Evolutionary conservation across 208 protist genomes (phyloP).

Genomic region (Trypanosoma grayi): DNA sequence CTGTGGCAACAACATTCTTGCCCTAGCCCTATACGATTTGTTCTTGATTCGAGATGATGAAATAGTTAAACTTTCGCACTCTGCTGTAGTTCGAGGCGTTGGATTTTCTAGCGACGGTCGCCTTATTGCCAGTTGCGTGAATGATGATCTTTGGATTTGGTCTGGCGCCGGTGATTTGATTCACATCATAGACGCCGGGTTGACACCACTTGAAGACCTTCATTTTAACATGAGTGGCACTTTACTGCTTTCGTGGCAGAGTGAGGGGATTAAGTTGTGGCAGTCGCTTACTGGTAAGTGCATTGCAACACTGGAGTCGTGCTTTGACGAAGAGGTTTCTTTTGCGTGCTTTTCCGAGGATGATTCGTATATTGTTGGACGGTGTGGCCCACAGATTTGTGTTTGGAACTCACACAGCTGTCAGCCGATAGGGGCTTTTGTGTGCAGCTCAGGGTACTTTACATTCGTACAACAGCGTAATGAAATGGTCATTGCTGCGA

Average conservation of each 20-base stretch:
- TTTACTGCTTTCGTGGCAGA: slow-evolving; percentile 52
- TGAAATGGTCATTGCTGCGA: slow-evolving; percentile 43
- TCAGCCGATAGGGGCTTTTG: slow-evolving; percentile 44
- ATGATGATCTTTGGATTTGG: slow-evolving; percentile 70
- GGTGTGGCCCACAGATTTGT: slow-evolving; percentile 37
- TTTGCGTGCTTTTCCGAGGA: slow-evolving; percentile 61
- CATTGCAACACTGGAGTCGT: slow-evolving; percentile 28
- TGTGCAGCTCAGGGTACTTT: slow-evolving; percentile 45
- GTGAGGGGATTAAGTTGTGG: slow-evolving; percentile 57
- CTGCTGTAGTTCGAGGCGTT: slow-evolving; percentile 44
- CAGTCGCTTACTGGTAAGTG: slow-evolving; percentile 45
- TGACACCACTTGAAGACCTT: slow-evolving; percentile 55
- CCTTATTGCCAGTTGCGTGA: slow-evolving; percentile 61
- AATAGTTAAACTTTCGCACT: slow-evolving; percentile 45
- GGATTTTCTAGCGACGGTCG: slow-evolving; percentile 58
- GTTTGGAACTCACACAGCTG: slow-evolving; percentile 60
- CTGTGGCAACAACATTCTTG: slow-evolving; percentile 57
- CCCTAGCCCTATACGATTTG: slow-evolving; percentile 37
- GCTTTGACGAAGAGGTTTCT: slow-evolving; percentile 31
- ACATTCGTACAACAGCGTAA: slow-evolving; percentile 49
- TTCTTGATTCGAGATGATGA: slow-evolving; percentile 49
- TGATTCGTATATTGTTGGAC: slow-evolving; percentile 49
- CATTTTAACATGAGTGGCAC: slow-evolving; percentile 55
- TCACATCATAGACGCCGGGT: slow-evolving; percentile 49
- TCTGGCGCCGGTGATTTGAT: slow-evolving; percentile 59